These are phyloP conservation scores for Venturia oleaginea DNA, from an alignment of 2,329 filamentous ascomycete genomes.

Conservation along the genomic window DNA sequence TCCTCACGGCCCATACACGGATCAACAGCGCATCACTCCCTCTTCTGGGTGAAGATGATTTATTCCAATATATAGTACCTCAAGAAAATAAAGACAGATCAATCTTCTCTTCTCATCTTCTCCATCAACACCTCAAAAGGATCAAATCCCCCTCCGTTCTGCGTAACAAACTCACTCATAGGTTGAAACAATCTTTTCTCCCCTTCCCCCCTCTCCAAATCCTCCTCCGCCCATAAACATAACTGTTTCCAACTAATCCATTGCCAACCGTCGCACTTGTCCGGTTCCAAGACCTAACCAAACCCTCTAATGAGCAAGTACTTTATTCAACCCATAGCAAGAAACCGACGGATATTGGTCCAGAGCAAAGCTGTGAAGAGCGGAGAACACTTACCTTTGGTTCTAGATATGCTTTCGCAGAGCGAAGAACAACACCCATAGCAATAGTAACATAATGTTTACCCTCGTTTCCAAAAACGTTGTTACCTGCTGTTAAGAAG, in stretches of 20 bases:
- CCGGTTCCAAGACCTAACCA: conserved; percentile 32
- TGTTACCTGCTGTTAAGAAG: conserved; percentile 37
- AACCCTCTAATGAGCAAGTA: too few species aligned
- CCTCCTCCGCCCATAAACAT: conserved; percentile 26
- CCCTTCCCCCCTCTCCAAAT: conserved; percentile 19
- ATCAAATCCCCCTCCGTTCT: conserved; percentile 23
- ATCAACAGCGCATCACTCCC: too few species aligned
- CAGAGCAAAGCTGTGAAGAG: too few species aligned
- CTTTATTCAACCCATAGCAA: too few species aligned
- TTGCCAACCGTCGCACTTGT: conserved; percentile 48
- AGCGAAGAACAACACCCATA: conserved; percentile 44
- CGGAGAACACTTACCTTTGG: conserved; percentile 41
- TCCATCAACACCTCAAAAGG: conserved; percentile 6
- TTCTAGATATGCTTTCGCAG: conserved; percentile 29
- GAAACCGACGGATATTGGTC: too few species aligned
- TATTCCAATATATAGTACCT: too few species aligned
- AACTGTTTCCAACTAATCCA: conserved; percentile 45
- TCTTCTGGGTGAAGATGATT: too few species aligned
- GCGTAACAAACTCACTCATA: conserved; percentile 36
- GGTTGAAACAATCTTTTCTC: conserved; percentile 37
- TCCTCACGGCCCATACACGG: too few species aligned
- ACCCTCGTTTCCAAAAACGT: conserved; percentile 47
- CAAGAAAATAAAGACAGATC: too few species aligned
- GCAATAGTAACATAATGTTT: conserved; percentile 73
- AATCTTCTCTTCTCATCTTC: neutral